Base-by-base conservation (phyloP, 177 flowering plant species). In the Tripterygium wilfordii region DNA sequence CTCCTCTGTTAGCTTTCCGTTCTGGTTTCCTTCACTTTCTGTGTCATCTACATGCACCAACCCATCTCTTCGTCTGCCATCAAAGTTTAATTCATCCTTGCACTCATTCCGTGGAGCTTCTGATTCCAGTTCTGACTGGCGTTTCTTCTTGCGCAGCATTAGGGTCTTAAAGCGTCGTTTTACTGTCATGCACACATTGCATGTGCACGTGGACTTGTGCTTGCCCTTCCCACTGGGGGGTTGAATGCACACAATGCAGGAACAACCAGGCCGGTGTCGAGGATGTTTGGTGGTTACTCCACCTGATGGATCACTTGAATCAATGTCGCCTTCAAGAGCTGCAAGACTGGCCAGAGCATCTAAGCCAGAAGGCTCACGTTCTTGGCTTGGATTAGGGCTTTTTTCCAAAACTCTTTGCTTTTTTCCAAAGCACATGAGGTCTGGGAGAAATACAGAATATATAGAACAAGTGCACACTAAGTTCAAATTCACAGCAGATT, bases 151-250 rank as follows among this genome's bases (percentile, higher is more conserved):
- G 40, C 97, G 82, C 80, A 80, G 62, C 97, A 89, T 92, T 21
- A 92, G 75, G 36, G 99, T 92, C 54, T 82, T 86, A 54, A 92
- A 89, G 1, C 99, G 87, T 22, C 97, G 89, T 58, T 81, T 89
- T 39, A 92, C 99, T 0, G 92, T 89, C 96, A 82, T 58, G 75
- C 99, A 92, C 13, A 89, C 96, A 26, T 76, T 86, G 72, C 99
- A 92, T 3, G 83, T 78, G 70, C 99, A 92, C 0, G 85, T 79
- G 21, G 97, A 77, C 38, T 82, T 82, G 68, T 92, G 99, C 72
- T 75, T 84, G 14, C 96, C 96, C 49, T 89, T 86, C 36, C 97
- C 97, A 39, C 99, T 92, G 8, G 99, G 99, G 15, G 97, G 99
- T 61, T 92, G 99, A 63, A 92, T 92, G 85, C 97, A 92, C 30